Evolutionary conservation across 345 rosid genomes (phyloP), one percentile per base, ranked within the genome.

Genomic region (Gossypium raimondii): DNA sequence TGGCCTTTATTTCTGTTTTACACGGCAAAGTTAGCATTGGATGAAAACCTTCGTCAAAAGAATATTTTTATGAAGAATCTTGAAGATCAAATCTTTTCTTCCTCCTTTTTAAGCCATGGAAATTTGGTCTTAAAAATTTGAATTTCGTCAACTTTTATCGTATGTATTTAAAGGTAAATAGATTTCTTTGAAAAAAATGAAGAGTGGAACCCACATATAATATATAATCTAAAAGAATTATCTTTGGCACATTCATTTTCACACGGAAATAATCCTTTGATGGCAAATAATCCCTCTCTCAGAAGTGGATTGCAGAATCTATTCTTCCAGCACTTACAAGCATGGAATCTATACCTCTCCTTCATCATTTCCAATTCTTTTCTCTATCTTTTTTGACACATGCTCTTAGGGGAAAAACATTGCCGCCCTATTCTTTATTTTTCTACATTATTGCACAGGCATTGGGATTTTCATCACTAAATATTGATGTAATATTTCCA

Each of bases 391-490:
- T 45, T 44, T 5, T 7, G 20, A 53, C 80, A 62, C 77, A 70
- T 80, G 84, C 78, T 76, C 55, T 59, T 79, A 70, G 41, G 47
- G 60, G 41, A 34, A 82, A 41, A 75, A 67, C 69, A 14, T 67
- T 63, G 70, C 63, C 17, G 70, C 65, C 56, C 58, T 81, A 60
- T 71, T 85, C 70, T 57, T 77, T 55, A 58, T 74, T 65, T 51
- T 71, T 72, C 51, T 87, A 88, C 84, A 83, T 76, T 58, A 87
- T 77, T 52, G 67, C 76, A 65, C 91, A 89, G 14, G 93, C 90
- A 74, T 90, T 85, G 14, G 91, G 96, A 76, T 90, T 89, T 80
- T 90, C 93, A 3, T 90, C 93, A 11, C 96, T 90, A 71, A 90
- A 90, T 22, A 90, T 85, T 11, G 93, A 87, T 55, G 90, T 75